These are phyloP conservation scores for Nigrospora sphaerica DNA, from an alignment of 2,329 filamentous ascomycete genomes.

Conservation along the genomic window DNA sequence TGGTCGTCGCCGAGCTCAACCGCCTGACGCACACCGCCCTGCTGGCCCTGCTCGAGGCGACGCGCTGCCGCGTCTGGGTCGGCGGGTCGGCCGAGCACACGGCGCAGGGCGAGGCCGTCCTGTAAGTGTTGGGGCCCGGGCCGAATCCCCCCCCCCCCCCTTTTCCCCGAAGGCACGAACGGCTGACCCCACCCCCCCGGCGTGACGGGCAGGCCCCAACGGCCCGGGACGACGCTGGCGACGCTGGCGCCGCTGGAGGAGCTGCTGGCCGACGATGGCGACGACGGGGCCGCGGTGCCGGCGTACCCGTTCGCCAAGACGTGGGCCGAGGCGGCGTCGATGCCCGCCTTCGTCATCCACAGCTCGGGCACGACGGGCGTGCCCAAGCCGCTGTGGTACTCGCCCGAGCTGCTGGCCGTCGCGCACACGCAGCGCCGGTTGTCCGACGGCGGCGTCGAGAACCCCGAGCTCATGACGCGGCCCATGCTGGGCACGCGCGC, in stretches of 20 bases:
- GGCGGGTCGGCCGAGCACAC: background rate
- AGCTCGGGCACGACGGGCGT: constrained; percentile 2
- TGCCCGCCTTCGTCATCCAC: constrained; percentile 2
- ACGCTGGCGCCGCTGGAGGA: background rate
- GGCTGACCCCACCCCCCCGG: too few species aligned
- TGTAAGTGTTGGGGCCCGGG: background rate
- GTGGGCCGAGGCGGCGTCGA: constrained; percentile 1
- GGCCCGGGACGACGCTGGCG: background rate
- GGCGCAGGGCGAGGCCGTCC: background rate
- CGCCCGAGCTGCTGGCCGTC: background rate
- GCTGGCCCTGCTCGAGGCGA: background rate
- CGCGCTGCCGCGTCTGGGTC: background rate
- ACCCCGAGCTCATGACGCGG: background rate
- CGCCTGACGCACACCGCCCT: constrained; percentile 1
- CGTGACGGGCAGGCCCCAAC: background rate
- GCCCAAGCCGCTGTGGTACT: background rate
- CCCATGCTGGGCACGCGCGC: background rate
- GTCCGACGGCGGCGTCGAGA: constrained; percentile 1
- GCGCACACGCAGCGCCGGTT: background rate
- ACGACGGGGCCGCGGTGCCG: background rate
- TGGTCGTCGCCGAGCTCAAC: constrained; percentile 1
- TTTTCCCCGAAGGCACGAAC: too few species aligned
- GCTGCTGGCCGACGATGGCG: background rate
- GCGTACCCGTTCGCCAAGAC: constrained; percentile 1
- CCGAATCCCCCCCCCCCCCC: too few species aligned